Evolutionary conservation across 169 alveolate genomes (phyloP).

Genomic region (Perkinsus olseni): DNA sequence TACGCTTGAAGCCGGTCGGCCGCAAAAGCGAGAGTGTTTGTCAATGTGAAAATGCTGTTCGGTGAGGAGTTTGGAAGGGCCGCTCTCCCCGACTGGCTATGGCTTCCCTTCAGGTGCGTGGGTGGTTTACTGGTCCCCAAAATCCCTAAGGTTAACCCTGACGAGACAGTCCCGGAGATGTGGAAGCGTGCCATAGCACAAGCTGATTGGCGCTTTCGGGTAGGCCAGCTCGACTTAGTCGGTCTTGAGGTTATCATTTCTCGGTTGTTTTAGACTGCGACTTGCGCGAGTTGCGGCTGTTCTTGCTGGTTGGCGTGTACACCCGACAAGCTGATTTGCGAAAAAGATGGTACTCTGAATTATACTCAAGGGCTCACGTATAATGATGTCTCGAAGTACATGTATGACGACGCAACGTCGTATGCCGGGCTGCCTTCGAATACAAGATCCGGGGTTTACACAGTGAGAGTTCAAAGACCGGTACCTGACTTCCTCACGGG

Average conservation of each 20-base stretch:
- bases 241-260: neutral
- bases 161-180: neutral
- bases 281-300: neutral
- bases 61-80: neutral
- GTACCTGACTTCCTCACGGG: neutral
- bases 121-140: neutral
- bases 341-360: neutral
- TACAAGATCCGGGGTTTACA: neutral
- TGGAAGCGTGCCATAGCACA: neutral
- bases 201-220: neutral
- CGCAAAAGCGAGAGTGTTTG: neutral
- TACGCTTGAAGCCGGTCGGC: neutral
- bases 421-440: neutral
- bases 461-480: neutral
- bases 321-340: neutral
- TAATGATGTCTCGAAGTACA: neutral
- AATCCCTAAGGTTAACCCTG: neutral
- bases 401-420: neutral
- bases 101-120: neutral
- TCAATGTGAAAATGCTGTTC: neutral
- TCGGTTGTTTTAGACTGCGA: neutral
- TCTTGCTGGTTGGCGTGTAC: neutral
- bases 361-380: neutral
- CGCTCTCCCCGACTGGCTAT: neutral
- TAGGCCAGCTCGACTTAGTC: neutral